These are phyloP conservation scores for Monilinia vaccinii-corymbosi DNA, from an alignment of 2,329 filamentous ascomycete species.

Conservation along the genomic window DNA sequence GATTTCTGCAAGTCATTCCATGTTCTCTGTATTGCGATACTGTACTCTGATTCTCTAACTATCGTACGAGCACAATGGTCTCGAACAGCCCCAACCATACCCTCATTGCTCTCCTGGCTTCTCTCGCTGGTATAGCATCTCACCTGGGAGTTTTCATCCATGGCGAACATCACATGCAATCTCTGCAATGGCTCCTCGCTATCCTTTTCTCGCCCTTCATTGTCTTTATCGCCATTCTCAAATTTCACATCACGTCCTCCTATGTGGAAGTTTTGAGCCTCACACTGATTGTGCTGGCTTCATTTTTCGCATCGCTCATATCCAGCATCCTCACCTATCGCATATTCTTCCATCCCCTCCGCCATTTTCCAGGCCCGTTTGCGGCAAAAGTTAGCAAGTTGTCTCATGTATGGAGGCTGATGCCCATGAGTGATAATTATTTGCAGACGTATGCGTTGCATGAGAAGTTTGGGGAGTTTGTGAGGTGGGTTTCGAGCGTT, in stretches of 20 bases:
- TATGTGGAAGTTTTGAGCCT: background rate
- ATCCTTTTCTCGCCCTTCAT: background rate
- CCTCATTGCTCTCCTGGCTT: background rate
- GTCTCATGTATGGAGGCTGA: constrained; percentile 12
- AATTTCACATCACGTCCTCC: background rate
- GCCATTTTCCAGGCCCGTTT: constrained; percentile 24
- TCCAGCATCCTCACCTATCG: constrained; percentile 44
- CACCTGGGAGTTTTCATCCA: constrained; percentile 21
- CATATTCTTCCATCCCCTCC: constrained; percentile 36
- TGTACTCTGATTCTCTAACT: background rate
- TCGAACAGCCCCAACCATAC: background rate
- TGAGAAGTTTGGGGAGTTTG: constrained; percentile 21
- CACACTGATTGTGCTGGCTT: background rate
- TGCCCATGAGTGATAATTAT: constrained; percentile 12
- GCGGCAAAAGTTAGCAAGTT: constrained; percentile 19
- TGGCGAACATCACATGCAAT: constrained; percentile 16
- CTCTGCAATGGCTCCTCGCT: background rate
- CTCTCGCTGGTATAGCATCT: constrained; percentile 10
- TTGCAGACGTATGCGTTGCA: constrained; percentile 14
- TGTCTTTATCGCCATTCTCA: background rate
- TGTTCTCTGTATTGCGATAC: background rate
- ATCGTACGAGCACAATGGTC: too few relatives aligned
- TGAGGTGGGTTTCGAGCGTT: constrained; percentile 9
- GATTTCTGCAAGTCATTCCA: background rate
- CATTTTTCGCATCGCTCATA: background rate